Percentiles rank a stretch among this genome's conserved stretches.
phyloP scores from a whole-genome alignment of 225 moss, liverwort and hornwort species.

The Polytrichum commune region DNA sequence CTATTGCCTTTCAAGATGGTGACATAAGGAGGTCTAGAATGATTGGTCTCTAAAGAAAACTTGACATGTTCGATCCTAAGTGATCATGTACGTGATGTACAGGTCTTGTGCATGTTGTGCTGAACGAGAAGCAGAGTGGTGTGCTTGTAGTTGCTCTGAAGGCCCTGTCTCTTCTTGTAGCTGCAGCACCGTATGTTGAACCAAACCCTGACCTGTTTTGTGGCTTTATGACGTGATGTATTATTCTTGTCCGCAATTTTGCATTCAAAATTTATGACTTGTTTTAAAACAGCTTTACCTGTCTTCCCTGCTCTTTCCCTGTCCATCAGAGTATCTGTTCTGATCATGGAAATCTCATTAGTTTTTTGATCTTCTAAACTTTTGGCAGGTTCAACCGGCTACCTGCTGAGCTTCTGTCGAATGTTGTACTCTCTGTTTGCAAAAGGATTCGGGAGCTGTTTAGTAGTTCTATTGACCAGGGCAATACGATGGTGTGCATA shows the following conservation, averaged over 20 bases:
- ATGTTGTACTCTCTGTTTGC: constrained; percentile 59
- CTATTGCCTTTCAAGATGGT: neutral
- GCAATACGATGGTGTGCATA: constrained; percentile 55
- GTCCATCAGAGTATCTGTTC: neutral
- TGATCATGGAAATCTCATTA: neutral
- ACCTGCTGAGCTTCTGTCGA: constrained; percentile 70
- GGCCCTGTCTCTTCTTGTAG: constrained; percentile 72
- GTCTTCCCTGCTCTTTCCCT: too few species aligned
- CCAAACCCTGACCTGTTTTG: neutral
- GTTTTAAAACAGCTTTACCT: too few species aligned
- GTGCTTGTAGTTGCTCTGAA: constrained; percentile 68
- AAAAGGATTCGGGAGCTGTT: constrained; percentile 61
- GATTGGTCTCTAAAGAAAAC: neutral
- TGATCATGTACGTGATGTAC: constrained; percentile 16
- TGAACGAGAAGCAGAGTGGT: constrained; percentile 73
- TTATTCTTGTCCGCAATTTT: too few species aligned
- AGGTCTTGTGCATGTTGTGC: constrained; percentile 84
- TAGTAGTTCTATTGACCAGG: constrained; percentile 50
- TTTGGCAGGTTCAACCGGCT: constrained; percentile 74
- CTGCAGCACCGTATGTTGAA: constrained; percentile 73
- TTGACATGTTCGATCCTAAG: neutral
- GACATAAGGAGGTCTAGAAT: neutral
- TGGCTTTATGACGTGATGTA: too few species aligned
- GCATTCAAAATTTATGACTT: too few species aligned
- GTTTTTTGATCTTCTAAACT: neutral